Base-by-base conservation (phyloP, 768 basidiomycete genomes). In the Phylloporus sp. region DNA sequence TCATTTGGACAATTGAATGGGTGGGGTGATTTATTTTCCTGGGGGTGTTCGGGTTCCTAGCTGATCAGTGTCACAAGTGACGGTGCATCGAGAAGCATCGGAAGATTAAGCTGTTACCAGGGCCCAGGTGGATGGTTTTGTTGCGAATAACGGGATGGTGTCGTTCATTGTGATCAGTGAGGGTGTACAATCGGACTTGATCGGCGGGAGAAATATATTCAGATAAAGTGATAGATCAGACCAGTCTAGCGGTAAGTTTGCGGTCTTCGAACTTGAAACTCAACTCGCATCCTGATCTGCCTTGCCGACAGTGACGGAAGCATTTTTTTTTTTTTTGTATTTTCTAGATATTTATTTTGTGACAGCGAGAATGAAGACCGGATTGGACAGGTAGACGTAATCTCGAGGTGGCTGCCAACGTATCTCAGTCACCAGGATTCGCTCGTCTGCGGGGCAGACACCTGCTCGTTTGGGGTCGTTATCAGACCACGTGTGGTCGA, bases 211-310 rank as follows among this genome's bases (percentile, higher is more conserved):
- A 63, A 61, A 70, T 52, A 55, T 58, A 52, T 50, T 55, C 63
- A 63, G 59, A 66, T 65, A 63, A 68, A 70, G 62, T 68, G 56
- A 63, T 45, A 52, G 68, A 67, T 70, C 57, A 63, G 45, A 41
- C 27, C 45, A 16, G 10, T 66, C 61, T 45, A 57, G 0, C 43
- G 66, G 68, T 58, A 70, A 36, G 66, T 68, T 67, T 64, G 59
- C 53, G 59, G 58, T 7, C 60, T 61, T 58, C 52, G 58, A 64
- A 63, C 55, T 70, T 67, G 64, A 67, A 68, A 68, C 66, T 57
- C 63, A 65, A 67, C 67, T 43, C 43, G 3, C 26, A 47, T 60
- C 55, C 51, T 56, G 59, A 56, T 66, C 64, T 57, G 46, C 56
- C 54, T n/a, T 67, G 65, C 66, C 66, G 66, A 68, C 56, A 40